Percentiles rank a stretch among this genome's conserved stretches.
Conservation (phyloP, 345 rosid genomes). For the Mallotus nudiflorus region DNA sequence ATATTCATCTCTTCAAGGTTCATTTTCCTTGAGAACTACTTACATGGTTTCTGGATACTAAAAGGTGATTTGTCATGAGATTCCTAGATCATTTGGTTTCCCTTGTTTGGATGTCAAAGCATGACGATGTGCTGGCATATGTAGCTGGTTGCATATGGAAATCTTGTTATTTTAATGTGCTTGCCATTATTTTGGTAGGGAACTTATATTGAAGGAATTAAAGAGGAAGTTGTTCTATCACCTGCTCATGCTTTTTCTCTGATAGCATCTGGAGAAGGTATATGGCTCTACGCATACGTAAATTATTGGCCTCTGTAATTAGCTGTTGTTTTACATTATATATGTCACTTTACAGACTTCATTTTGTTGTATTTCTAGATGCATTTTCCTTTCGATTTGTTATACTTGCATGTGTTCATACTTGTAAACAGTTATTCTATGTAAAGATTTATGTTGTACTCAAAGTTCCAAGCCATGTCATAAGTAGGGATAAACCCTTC, state of each 20-base stretch:
- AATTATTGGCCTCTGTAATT: background rate
- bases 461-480: conserved; percentile 4
- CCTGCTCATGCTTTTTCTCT: conserved; percentile 97
- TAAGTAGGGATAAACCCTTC: background rate
- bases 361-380: conserved; percentile 1
- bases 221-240: conserved; percentile 95
- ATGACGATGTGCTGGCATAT: background rate
- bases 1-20: background rate
- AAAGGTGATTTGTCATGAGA: background rate
- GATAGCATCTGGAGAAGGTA: conserved; percentile 98
- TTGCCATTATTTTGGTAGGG: conserved; percentile 49
- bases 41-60: background rate
- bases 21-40: background rate
- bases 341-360: background rate
- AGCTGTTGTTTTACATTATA: background rate
- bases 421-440: background rate
- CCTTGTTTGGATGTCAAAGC: background rate
- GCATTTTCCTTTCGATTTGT: background rate
- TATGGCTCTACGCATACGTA: background rate
- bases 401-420: background rate
- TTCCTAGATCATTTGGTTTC: too few relatives aligned
- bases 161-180: conserved; percentile 19
- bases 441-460: background rate
- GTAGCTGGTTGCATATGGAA: background rate
- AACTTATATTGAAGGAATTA: conserved; percentile 83